phyloP scores from a whole-genome alignment of 2,329 filamentous ascomycete species.

The Talaromyces albobiverticillius region DNA sequence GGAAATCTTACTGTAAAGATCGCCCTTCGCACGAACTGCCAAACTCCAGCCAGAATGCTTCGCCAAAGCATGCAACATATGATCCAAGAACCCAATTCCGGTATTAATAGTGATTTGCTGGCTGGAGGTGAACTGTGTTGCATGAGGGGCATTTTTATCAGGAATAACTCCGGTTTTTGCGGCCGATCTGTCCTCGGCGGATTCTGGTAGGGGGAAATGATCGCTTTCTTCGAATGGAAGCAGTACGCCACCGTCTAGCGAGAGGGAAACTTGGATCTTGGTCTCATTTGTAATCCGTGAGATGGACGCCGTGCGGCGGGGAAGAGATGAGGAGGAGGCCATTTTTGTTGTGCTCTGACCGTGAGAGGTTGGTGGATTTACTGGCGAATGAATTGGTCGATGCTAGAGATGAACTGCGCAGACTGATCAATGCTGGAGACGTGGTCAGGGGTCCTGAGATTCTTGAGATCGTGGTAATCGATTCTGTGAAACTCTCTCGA shows the following conservation, averaged over 20 bases:
- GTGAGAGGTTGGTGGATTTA: too few species aligned
- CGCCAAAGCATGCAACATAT: constrained; percentile 95
- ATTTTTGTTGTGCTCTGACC: background rate
- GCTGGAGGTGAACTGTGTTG: constrained; percentile 76
- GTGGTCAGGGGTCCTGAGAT: too few species aligned
- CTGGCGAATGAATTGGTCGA: too few species aligned
- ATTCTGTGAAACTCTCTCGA: background rate
- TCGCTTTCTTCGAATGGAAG: constrained; percentile 37
- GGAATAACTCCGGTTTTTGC: constrained; percentile 45
- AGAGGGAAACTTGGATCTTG: constrained; percentile 88
- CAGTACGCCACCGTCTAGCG: constrained; percentile 80
- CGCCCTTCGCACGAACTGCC: constrained; percentile 76
- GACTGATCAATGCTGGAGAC: too few species aligned
- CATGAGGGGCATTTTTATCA: constrained; percentile 61
- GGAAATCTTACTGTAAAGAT: constrained; percentile 73
- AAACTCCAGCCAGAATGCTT: constrained; percentile 97
- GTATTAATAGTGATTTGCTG: constrained; percentile 87
- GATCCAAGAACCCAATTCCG: constrained; percentile 95
- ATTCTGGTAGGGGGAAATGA: constrained; percentile 62
- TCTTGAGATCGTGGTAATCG: background rate
- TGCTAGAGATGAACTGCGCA: too few species aligned
- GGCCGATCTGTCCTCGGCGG: constrained; percentile 50
- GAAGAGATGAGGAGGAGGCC: constrained; percentile 1
- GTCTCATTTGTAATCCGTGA: constrained; percentile 96
- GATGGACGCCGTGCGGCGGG: constrained; percentile 67